phyloP scores from a whole-genome alignment of 2,329 filamentous ascomycete species.

The Diaporthe destruens region DNA sequence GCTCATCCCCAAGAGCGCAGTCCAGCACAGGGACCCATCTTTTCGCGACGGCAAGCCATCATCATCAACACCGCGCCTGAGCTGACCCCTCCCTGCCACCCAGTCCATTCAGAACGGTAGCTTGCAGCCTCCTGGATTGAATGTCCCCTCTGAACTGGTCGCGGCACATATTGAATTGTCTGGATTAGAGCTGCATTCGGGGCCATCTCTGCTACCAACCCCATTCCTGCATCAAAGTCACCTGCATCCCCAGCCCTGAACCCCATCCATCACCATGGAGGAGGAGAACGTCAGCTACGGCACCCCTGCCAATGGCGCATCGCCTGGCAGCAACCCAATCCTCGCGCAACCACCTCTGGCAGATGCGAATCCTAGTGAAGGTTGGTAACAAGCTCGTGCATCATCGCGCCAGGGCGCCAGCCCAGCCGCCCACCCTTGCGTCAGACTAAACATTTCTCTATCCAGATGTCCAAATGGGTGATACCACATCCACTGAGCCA shows the following conservation, averaged over 20 bases:
- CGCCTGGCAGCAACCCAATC: conserved; percentile 68
- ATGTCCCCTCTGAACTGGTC: background rate
- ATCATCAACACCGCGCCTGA: conserved; percentile 32
- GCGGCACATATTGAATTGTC: conserved; percentile 13
- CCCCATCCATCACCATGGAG: conserved; percentile 63
- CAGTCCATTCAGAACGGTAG: background rate
- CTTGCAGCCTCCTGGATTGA: conserved; percentile 10
- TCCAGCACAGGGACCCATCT: conserved; percentile 40
- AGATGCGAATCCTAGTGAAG: conserved; percentile 59
- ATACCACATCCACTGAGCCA: conserved; percentile 60
- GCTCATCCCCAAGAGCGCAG: conserved; percentile 32
- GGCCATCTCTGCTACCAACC: background rate
- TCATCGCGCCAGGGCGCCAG: background rate
- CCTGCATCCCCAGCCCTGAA: conserved; percentile 43
- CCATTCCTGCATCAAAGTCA: conserved; percentile 15
- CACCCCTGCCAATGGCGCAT: conserved; percentile 68
- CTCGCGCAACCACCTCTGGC: conserved; percentile 66
- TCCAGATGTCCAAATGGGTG: conserved; percentile 74
- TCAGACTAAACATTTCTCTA: background rate
- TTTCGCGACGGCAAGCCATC: conserved; percentile 39
- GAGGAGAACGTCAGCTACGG: conserved; percentile 68
- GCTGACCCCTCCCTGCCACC: conserved; percentile 25
- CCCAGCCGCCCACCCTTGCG: background rate
- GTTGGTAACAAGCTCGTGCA: conserved; percentile 51
- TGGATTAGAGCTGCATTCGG: conserved; percentile 39